Base-by-base conservation (phyloP, 176 grass and related monocot genomes). In the Pontederia crassipes region DNA sequence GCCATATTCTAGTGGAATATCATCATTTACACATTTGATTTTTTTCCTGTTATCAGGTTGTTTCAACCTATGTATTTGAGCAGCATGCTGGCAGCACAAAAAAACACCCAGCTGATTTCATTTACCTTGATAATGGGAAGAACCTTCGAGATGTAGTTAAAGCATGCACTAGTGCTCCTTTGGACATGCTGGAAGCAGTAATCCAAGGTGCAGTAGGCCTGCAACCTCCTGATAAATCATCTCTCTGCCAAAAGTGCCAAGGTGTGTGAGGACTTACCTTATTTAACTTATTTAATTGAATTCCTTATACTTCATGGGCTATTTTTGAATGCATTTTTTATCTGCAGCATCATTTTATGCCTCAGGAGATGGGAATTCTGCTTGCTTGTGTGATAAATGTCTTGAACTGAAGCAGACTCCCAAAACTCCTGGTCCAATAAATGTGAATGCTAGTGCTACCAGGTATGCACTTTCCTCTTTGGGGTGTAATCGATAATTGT, bases 21-120 rank as follows among this genome's bases (percentile, higher is more conserved):
- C 1, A 14, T 65, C 14, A 51, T 14, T 65, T 28, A 2, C 28
- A 20, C 50, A 48, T 20, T n/a, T 52, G 17, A 11, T 17, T 35
- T 59, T 73, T 14, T 57, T 9, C 46, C 46, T 72, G 40, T 24
- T 12, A 68, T 62, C 60, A 75, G 86, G 68, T 67, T 29, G 78
- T 89, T 73, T 85, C 86, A 28, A 75, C 86, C 9, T 85, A 79
- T 75, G 74, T 81, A 20, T 89, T 89, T n/a, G 81, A 89, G 75
- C 81, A 85, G 59, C 86, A 89, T 89, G 86, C 86, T 58, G 75
- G 78, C 61, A 89, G 86, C 51, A 58, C 68, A 48, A 89, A 89
- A 61, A 89, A 89, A 64, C 86, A 81, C 16, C 86, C 86, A 4
- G 84, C 86, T 0, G 75, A 89, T 69, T 85, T 81, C 55, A 89